Evolutionary conservation across 2,329 filamentous ascomycete species (phyloP), one percentile per base, ranked within the genome.

Genomic region (Aspergillus glaucus): DNA sequence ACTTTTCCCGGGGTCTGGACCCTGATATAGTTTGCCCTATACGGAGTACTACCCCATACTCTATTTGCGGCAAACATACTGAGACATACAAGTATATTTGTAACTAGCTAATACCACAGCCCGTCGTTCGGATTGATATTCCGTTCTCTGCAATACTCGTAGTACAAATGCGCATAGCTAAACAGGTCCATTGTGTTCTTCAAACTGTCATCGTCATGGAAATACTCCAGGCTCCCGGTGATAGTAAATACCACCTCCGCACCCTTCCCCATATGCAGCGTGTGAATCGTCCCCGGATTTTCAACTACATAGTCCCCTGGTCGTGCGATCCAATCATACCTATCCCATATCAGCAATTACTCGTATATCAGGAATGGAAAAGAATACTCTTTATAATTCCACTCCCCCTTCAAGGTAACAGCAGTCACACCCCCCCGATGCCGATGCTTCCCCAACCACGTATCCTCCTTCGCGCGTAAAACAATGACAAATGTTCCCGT

Each of bases 281-380:
- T 60, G 43, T 60, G 57, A 37, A 60, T 60, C 7, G 57, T 58
- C n/a, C 57, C 57, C 12, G 56, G 57, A 37, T 50, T 56, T 42
- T 60, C 56, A 19, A 51, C 51, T 19, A 60, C 51, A 37, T 58
- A 60, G 48, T 60, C 56, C 0, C 57, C 57, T 28, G 57, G 51
- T 42, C 47, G 47, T 34, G 48, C 57, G 21, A 50, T 46, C 57
- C 57, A 60, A 28, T 51, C 48, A 43, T 60, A 58, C 46, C 57
- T 59, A 43, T 8, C 14, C 14, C 19, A 37, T 26, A 6, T 44
- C 22, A 28, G 12, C 10, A 22, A 19, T 22, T 14, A 15, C 34
- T 17, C 19, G 5, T 28, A 7, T 39, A 14, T 24, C 4, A 12
- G 32, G 44, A 26, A 26, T 30, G 24, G n/a, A 26, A 24, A 34